phyloP scores from a whole-genome alignment of 306 rosid species.

The Oxytropis ochrocephala region DNA sequence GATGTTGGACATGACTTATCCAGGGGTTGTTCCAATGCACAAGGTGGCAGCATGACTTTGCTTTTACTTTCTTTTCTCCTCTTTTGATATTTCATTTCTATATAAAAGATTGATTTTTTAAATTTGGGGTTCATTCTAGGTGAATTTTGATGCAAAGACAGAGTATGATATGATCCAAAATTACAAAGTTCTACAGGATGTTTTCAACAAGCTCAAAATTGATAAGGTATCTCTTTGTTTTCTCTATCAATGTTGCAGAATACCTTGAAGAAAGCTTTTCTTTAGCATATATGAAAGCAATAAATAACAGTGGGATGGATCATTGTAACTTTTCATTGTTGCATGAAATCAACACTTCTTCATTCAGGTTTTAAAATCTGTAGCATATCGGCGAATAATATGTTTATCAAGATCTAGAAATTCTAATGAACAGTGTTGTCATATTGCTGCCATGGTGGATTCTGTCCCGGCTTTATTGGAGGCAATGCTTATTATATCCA shows the following conservation, averaged over 20 bases:
- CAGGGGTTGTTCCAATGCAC: conserved; percentile 96
- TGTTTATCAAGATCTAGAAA: not conserved
- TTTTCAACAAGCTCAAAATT: conserved; percentile 81
- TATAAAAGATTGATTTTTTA: not conserved
- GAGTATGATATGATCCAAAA: conserved; percentile 98
- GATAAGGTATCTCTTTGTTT: conserved; percentile 49
- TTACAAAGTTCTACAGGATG: conserved; percentile 89
- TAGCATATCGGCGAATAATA: not conserved
- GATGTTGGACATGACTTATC: conserved; percentile 89
- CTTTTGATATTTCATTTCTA: not conserved
- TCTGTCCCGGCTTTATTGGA: too few relatives aligned
- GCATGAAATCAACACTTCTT: not conserved
- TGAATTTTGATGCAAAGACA: conserved; percentile 84
- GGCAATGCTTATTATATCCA: too few relatives aligned
- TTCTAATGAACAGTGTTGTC: not conserved
- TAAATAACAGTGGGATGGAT: not conserved
- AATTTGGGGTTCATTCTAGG: conserved; percentile 40
- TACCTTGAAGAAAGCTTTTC: not conserved
- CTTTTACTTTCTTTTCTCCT: not conserved
- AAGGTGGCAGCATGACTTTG: conserved; percentile 46
- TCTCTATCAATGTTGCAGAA: not conserved
- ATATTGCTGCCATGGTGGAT: too few relatives aligned
- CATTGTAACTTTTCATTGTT: not conserved
- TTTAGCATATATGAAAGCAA: not conserved
- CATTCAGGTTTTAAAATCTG: not conserved